phyloP scores from a whole-genome alignment of 306 rosid genomes.

The apple (Malus domestica) region ASM211411v1 NC_041794.1:3656001-3656500 shows the following conservation, averaged over 20 bases:
- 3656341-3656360: neutral
- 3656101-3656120: constrained; percentile 41
- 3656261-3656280: too few species aligned
- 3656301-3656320: too few species aligned
- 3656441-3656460: constrained; percentile 37
- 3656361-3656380: constrained; percentile 24
- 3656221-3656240: neutral
- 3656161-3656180: constrained; percentile 36
- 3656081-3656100: constrained; percentile 40
- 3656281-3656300: too few species aligned
- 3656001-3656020: constrained; percentile 32
- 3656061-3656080: neutral
- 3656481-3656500: constrained; percentile 29
- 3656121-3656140: constrained; percentile 36
- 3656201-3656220: neutral
- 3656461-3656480: constrained; percentile 47
- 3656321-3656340: neutral
- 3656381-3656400: constrained; percentile 41
- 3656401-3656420: constrained; percentile 43
- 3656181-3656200: constrained; percentile 53
- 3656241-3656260: too few species aligned
- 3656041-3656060: neutral
- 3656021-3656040: neutral
- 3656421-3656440: constrained; percentile 45
- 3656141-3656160: constrained; percentile 22